Base-by-base conservation (phyloP, 2,329 filamentous ascomycete species). In the Neofusicoccum ribis region DNA sequence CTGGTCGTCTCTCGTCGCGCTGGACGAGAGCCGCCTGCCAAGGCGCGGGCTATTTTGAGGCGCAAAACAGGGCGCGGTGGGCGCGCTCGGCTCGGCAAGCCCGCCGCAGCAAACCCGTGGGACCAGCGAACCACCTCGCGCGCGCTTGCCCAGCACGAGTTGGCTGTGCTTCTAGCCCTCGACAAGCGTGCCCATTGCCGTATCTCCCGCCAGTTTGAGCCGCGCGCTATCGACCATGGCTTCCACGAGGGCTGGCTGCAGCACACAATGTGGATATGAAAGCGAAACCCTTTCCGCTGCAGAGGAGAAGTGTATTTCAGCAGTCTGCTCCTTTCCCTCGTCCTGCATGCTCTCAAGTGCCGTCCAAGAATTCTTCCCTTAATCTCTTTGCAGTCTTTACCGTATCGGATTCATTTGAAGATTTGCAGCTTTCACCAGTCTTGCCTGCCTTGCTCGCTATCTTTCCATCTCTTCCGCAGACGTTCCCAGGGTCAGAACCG, bases 161-260 rank as follows among this genome's bases (percentile, higher is more conserved):
- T 34, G 49, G 49, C 49, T 34, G 49, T 31, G 52, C 52, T 34
- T 58, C 52, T 59, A 36, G 54, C 31, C 37, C 51, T n/a, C 51
- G 51, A 56, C 51, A 56, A 56, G 36, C 9, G 37, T 36, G 12
- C 27, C 27, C 31, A 52, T 17, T 12, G 15, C 50, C 50, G 17
- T 27, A 23, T 43, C 39, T 43, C 20, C 41, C 23, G 54, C 54
- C 44, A 20, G 20, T 59, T 59, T 43, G 56, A 60, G 43, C 56
- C 56, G 56, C 56, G 56, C 56, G 56, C 56, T 60, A 60, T 60
- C 56, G 56, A 60, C n/a, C 11, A 59, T 47, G 56, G 56, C 56
- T 60, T 17, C 56, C 27, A 11, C 41, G 23, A 47, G 41, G 54
- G 54, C 54, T 58, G 54, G 54, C 54, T 58, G 54, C 39, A 31